Conservation (phyloP, 768 basidiomycete species). For the Cystobasidium tubakii region DNA sequence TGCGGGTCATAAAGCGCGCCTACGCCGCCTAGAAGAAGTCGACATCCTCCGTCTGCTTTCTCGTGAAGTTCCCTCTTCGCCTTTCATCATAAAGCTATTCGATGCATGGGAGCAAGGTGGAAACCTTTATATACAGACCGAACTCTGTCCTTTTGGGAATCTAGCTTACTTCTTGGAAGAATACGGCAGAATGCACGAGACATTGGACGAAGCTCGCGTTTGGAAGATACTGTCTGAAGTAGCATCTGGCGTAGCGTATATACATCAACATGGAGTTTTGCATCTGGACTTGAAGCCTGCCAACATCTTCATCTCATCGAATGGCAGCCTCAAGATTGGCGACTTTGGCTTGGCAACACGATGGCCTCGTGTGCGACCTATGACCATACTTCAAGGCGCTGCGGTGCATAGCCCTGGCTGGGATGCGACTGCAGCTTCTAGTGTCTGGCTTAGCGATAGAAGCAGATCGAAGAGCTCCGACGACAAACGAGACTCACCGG, state of each 20-base stretch:
- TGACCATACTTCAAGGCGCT: slow-evolving; percentile 45
- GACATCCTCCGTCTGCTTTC: slow-evolving; percentile 76
- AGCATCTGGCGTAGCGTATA: slow-evolving; percentile 77
- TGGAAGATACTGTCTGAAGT: slow-evolving; percentile 95
- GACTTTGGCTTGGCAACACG: slow-evolving; percentile 98
- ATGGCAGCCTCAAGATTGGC: slow-evolving; percentile 88
- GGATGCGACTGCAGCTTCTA: slow-evolving; percentile 48
- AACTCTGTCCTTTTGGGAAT: slow-evolving; percentile 88
- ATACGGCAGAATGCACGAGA: slow-evolving; percentile 71
- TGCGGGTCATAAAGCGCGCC: slow-evolving; percentile 86
- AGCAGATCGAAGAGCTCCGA: slow-evolving; percentile 43
- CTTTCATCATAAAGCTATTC: slow-evolving; percentile 78
- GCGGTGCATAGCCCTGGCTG: slow-evolving; percentile 42
- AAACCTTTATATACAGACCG: slow-evolving; percentile 82
- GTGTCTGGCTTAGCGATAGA: slow-evolving; percentile 38
- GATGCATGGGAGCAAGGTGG: slow-evolving; percentile 96
- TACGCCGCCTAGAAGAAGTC: slow-evolving; percentile 85
- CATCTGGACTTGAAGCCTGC: slow-evolving; percentile 97
- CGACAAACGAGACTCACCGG: neutral
- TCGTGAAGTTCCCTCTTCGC: slow-evolving; percentile 46
- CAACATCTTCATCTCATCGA: slow-evolving; percentile 82
- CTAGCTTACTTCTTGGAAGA: slow-evolving; percentile 84
- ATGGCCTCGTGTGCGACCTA: slow-evolving; percentile 63
- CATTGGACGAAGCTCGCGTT: slow-evolving; percentile 80
- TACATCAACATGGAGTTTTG: slow-evolving; percentile 79